Evolutionary conservation across 2,329 filamentous ascomycete species (phyloP), one percentile per base, ranked within the genome.

Genomic region (Chaetomium sp.): DNA sequence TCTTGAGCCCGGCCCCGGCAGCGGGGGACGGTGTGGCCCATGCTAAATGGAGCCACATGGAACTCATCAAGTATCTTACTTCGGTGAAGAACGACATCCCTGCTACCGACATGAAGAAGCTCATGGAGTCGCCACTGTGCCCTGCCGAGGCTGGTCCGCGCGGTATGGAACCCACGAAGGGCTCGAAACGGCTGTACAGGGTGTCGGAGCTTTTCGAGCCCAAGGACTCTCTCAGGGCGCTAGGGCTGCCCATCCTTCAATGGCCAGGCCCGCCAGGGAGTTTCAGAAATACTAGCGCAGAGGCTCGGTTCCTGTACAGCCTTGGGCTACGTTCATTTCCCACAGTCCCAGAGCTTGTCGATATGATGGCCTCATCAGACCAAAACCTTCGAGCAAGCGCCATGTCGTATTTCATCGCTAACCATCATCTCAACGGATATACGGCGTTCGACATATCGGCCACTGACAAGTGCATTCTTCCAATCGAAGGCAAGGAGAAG

Each of bases 41-140:
- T 25, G 84, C 83, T 66, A 88, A 88, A 75, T 97, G 92, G 91
- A 97, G 92, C 64, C 94, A 98, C 74, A 88, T 97, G 66, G 94
- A 99, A 74, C 82, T 99, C 29, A 93, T 99, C 76, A 94, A 93
- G 71, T 99, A 99, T 72, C 85, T 99, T 51, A 87, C 94, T 12
- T 96, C 93, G 9, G 95, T 99, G 31, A 87, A 87, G 66, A 86
- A 91, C 60, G 95, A 99, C 70, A 97, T 99, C 65, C 95, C 95
- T 0, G 77, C 79, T 10, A 88, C 89, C 57, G 95, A 99, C 74
- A 84, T 97, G 62, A 87, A 86, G 69, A 91, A 90, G 72, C 82
- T 99, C 27, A 89, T 85, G 63, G 85, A 88, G 57, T 92, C 92
- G 0, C 87, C 87, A 12, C 92, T 98, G 51, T 94, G 93, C 72